phyloP scores from a whole-genome alignment of 2,329 filamentous ascomycete species.

The Penicillium sp. region DNA sequence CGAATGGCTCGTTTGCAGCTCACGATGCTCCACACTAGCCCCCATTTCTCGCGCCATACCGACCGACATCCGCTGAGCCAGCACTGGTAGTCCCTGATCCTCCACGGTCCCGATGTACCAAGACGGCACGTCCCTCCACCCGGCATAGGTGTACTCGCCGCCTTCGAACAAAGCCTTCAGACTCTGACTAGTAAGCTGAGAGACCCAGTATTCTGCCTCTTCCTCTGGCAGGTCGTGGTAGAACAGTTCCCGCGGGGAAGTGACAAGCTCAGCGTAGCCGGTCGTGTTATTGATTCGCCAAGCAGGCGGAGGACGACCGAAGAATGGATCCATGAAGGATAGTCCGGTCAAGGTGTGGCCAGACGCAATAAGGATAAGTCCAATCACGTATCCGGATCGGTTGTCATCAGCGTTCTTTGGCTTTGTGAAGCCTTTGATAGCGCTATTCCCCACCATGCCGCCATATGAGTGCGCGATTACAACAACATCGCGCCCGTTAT shows the following conservation, averaged over 20 bases:
- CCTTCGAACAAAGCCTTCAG: slow-evolving; percentile 53
- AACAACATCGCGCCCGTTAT: slow-evolving; percentile 49
- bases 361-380: slow-evolving; percentile 51
- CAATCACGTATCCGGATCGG: slow-evolving; percentile 47
- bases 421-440: slow-evolving; percentile 49
- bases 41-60: slow-evolving; percentile 47
- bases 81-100: slow-evolving; percentile 48
- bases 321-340: slow-evolving; percentile 48
- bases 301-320: slow-evolving; percentile 48
- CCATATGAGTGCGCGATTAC: slow-evolving; percentile 57
- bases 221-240: slow-evolving; percentile 55
- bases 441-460: slow-evolving; percentile 52
- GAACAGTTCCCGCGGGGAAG: slow-evolving; percentile 48
- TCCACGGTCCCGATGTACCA: slow-evolving; percentile 53
- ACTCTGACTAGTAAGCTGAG: slow-evolving; percentile 47
- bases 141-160: slow-evolving; percentile 49
- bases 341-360: slow-evolving; percentile 48
- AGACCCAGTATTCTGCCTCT: slow-evolving; percentile 50
- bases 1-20: slow-evolving; percentile 54
- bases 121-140: slow-evolving; percentile 53
- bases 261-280: slow-evolving; percentile 48
- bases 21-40: slow-evolving; percentile 41
- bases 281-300: slow-evolving; percentile 48
- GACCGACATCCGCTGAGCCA: slow-evolving; percentile 45
- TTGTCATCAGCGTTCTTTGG: slow-evolving; percentile 4